Percentiles rank a stretch among this genome's conserved stretches.
phyloP scores from a whole-genome alignment of 345 rosid species.

The Populus nigra region DNA sequence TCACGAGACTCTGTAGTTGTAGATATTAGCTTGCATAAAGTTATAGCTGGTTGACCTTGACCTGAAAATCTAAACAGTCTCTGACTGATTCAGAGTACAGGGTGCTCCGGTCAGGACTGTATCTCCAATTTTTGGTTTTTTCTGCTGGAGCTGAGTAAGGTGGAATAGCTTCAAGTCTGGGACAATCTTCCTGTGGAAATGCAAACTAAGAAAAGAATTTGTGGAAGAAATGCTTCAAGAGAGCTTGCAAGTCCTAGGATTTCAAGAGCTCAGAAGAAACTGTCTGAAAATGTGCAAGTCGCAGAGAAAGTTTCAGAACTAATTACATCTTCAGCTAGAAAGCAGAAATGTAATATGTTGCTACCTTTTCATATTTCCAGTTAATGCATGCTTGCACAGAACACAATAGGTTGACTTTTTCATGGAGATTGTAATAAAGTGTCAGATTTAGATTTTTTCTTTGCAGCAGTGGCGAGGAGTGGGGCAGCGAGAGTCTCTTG shows the following conservation, averaged over 20 bases:
- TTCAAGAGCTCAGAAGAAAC: conserved; percentile 50
- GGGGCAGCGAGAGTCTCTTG: neutral
- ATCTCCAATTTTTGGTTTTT: neutral
- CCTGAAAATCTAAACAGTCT: neutral
- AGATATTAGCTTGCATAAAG: too few species aligned
- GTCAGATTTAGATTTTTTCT: neutral
- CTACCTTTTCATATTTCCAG: neutral
- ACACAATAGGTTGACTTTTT: neutral
- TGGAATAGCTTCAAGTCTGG: conserved; percentile 10
- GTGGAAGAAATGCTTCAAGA: conserved; percentile 49
- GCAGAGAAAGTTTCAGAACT: conserved; percentile 47
- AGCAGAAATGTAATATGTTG: conserved; percentile 44
- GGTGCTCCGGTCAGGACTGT: neutral
- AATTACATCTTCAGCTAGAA: conserved; percentile 65
- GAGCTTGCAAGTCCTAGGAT: conserved; percentile 46
- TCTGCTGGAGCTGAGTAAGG: conserved; percentile 4
- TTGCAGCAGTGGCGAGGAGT: neutral
- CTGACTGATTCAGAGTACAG: neutral
- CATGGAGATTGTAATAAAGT: neutral
- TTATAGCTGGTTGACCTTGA: neutral
- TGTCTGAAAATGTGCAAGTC: conserved; percentile 46
- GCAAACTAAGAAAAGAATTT: conserved; percentile 58
- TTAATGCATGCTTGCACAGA: neutral
- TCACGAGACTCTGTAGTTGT: neutral
- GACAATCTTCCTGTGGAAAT: conserved; percentile 24